Evolutionary conservation across 2,329 filamentous ascomycete genomes (phyloP), one percentile per base, ranked within the genome.

Genomic region (Cladophialophora carrionii): DNA sequence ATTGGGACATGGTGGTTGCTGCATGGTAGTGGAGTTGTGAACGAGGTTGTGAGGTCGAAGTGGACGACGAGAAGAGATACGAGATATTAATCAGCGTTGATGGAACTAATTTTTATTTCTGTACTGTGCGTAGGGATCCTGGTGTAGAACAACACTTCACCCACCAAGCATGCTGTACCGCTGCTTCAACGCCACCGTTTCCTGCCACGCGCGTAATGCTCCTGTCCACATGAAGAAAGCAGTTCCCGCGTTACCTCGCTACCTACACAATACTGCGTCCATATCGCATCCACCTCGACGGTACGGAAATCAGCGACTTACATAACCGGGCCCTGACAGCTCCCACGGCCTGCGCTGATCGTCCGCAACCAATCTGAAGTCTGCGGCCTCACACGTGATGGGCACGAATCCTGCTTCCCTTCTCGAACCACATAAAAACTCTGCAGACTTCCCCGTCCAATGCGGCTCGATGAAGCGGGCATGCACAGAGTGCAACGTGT

Each of bases 311-410:
- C 37, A 41, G 37, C 34, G 12, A 14, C 26, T 29, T 29, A 17
- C 14, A 4, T 41, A 17, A 14, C 10, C 12, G 34, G 34, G 34
- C 34, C 12, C 34, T n/a, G 34, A 14, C 9, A 37, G 34, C 34
- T 10, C 34, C 4, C 37, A 41, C 14, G 14, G 14, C 14, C 37
- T 41, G 37, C 37, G 37, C n/a, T 8, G 37, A 20, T 43, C 14
- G 37, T 17, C 4, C 22, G 41, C 43, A 48, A 32, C 58, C 58
- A 61, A 61, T 61, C 49, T 48, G 49, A 31, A 34, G 26, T 34
- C 14, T 48, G 31, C 32, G n/a, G 34, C 51, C 53, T 54, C 26
- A 54, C 58, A 61, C 51, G 58, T 61, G 58, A 61, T 29, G 37
- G 57, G 31, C 37, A n/a, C 17, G 14, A 43, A 43, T 43, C 37